Evolutionary conservation across 2,329 filamentous ascomycete species (phyloP), one percentile per base, ranked within the genome.

Genomic region (Botrytis fabae): DNA sequence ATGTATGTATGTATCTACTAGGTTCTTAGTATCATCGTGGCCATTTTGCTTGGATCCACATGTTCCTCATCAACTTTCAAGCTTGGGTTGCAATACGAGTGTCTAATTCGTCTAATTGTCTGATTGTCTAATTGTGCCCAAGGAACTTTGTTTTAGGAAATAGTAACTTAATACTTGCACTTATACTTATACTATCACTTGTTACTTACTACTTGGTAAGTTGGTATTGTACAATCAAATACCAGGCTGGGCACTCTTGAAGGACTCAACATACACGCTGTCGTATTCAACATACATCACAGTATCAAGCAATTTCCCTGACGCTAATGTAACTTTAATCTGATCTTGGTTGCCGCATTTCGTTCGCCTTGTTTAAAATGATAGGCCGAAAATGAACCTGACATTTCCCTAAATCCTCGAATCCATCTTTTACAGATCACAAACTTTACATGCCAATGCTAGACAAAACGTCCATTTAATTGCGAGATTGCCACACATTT

Each of bases 241-340:
- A 5, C 48, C 48, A 51, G n/a, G 48, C 48, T 60, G 20, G 20
- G 28, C 6, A 60, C 57, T 20, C 51, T 57, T 28, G 12, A 28
- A 14, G 14, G n/a, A 18, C 28, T 35, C 18, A 60, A 60, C 28
- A 35, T 32, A 9, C 14, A 60, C 57, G 12, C 57, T 35, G 57
- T 60, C 57, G 57, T 60, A 60, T 28, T 35, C 57, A 25, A 38
- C 14, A 25, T 16, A 51, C 16, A n/a, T 51, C 48, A 57, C 51
- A 57, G n/a, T 28, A 57, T 57, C 22, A 63, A 28, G 38, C 61
- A 65, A 40, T 65, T 60, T 66, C 48, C 61, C 44, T 71, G 35
- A 59, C 48, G 28, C 61, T 71, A 72, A 72, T 68, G 70, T 72
- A 68, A 68, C 51, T 68, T 72, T 72, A 60, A 72, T 72, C 62